Base-by-base conservation (phyloP, 352 stramenopile species). In the Phytophthora sansomeana region DNA sequence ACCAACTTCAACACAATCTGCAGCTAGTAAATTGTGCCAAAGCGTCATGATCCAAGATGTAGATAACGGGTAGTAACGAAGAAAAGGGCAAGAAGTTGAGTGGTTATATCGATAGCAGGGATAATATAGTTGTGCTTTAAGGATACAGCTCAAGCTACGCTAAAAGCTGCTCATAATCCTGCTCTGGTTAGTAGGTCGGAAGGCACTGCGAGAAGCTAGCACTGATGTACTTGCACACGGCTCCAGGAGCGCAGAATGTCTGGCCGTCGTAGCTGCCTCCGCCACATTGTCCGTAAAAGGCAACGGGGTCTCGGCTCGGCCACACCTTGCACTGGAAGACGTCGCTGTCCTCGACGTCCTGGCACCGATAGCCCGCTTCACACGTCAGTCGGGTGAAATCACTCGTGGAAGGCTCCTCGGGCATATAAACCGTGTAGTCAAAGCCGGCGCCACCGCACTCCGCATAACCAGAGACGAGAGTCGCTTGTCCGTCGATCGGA, bases 201-300 rank as follows among this genome's bases (percentile, higher is more conserved):
- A 72, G 63, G n/a, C 63, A 72, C 49, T 72, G 63, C 21, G 63
- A 72, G 50, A 73, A 73, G n/a, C 52, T 69, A 10, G 51, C 38
- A 41, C 58, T 73, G 13, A 69, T 63, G 30, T 64, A 73, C 52
- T 73, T 73, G 52, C 65, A 73, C 38, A 73, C 51, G 0, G 65
- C 52, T 36, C 65, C 65, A 4, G 65, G 65, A 16, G 65, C 52
- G 17, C 65, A 73, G 58, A 73, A 73, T 5, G 44, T 73, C 46
- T 73, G 65, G 7, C 65, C 65, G 28, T 73, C 65, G 19, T 69
- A 73, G 42, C 57, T 47, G 13, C 38, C 41, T 35, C 65, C 65
- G n/a, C 65, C 65, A 6, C 65, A 73, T 28, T 73, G 65, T 16
- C 65, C 65, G 47, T 73, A 73, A 13, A 73, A 73, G 19, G 43